Base-by-base conservation (phyloP, 352 stramenopile species). In the Phytophthora pluvialis region DNA sequence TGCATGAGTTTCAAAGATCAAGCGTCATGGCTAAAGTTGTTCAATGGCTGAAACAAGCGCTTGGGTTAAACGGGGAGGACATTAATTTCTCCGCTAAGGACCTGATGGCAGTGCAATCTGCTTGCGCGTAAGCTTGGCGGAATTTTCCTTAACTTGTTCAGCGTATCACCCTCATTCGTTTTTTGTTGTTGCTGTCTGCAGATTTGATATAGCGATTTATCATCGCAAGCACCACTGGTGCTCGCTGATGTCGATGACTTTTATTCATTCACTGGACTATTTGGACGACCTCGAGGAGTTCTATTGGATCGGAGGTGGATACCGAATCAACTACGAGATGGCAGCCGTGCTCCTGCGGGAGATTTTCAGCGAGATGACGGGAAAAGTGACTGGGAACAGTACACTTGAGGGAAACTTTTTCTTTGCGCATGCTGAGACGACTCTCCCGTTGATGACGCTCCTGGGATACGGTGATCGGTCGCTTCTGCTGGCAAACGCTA, bases 401-500 rank as follows among this genome's bases (percentile, higher is more conserved):
- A 28, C 29, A 0, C 44, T 75, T 7, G 40, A 50, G 18, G 80
- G 77, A 1, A 74, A 70, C 32, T 85, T 89, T 43, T 74, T 67
- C 51, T 86, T 89, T 31, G 77, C 77, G 0, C 80, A 88, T 53
- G 80, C 80, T 12, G 80, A 88, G 57, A 88, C 80, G 6, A 77
- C 75, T 12, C 62, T 88, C 5, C 80, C 80, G 1, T 58, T 89
- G 32, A 68, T 84, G 67, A 85, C 75, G 12, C 54, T 88, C 25
- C 49, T 88, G 36, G 80, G 80, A 3, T 72, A 82, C 6, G 69
- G 73, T 12, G 59, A 76, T 45, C 70, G 62, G 5, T 60, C 70
- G 3, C 50, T 49, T 35, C 55, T 86, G 5, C 12, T 69, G 11
- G 73, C 75, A 11, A 69, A 70, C 21, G 73, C 68, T 32, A 70